Conservation (phyloP, 441 rosid species). For the Bruguiera hainesii region DNA sequence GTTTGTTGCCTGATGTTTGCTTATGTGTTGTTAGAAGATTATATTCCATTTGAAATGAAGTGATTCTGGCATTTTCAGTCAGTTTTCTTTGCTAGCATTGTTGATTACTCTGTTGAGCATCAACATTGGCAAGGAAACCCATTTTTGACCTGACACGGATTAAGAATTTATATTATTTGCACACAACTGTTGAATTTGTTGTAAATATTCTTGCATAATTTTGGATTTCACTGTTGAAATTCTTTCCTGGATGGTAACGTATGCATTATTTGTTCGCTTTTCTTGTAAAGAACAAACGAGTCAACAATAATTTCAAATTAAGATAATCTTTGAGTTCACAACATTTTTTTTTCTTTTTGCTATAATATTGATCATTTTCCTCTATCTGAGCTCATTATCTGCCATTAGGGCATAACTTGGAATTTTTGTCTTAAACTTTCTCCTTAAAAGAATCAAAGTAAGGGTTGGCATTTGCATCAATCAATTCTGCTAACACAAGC, state of each 20-base stretch:
- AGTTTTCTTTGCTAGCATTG: background rate
- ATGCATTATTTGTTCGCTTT: background rate
- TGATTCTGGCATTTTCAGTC: background rate
- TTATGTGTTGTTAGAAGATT: too few species aligned
- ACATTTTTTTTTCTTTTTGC: background rate
- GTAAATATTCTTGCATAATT: too few species aligned
- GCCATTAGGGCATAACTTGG: too few species aligned
- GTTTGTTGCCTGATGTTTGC: background rate
- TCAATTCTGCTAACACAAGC: too few species aligned
- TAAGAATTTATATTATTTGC: too few species aligned
- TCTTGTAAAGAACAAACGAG: background rate
- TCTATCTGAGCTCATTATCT: too few species aligned
- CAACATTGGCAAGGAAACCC: background rate
- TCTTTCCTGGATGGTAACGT: background rate
- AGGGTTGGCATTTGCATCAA: too few species aligned
- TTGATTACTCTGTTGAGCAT: background rate
- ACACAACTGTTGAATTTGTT: too few species aligned
- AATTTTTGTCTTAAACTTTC: too few species aligned
- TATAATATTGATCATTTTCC: too few species aligned
- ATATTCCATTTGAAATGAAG: background rate
- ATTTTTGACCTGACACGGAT: too few species aligned
- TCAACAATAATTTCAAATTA: background rate
- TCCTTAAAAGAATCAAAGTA: too few species aligned
- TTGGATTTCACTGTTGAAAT: background rate
- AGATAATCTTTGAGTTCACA: background rate